Evolutionary conservation across 371 early-diverging fungal genomes (phyloP).

Genomic region (Mycotypha africana): DNA sequence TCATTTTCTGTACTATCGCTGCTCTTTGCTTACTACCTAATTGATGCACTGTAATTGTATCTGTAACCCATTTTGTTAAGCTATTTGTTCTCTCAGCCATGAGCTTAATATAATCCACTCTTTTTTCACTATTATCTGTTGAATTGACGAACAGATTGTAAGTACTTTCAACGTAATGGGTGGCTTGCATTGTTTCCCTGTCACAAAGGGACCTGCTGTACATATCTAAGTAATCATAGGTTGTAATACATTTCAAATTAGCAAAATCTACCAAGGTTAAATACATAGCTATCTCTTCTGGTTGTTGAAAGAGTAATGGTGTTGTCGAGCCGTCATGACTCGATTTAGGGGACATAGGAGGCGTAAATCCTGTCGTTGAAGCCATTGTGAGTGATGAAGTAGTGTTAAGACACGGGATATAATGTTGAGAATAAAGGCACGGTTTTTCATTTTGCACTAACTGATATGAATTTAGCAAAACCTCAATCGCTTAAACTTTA

Average conservation of each 20-base stretch:
- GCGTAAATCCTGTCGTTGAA: too few relatives aligned
- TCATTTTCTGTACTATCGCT: conserved; percentile 22
- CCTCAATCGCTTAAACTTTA: too few relatives aligned
- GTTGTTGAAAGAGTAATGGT: neutral
- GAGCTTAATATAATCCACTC: conserved; percentile 23
- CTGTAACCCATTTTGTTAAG: conserved; percentile 30
- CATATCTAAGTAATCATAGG: conserved; percentile 30
- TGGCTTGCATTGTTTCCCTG: too few relatives aligned
- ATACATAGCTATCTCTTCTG: conserved; percentile 30
- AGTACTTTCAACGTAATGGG: too few relatives aligned
- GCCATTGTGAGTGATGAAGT: too few relatives aligned
- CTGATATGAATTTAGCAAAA: too few relatives aligned
- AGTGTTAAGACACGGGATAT: conserved; percentile 16
- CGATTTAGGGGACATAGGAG: conserved; percentile 31
- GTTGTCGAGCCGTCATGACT: neutral
- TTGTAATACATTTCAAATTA: conserved; percentile 33
- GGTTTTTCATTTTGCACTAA: conserved; percentile 6
- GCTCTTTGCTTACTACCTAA: conserved; percentile 16
- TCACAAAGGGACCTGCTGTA: too few relatives aligned
- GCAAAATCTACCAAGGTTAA: conserved; percentile 41
- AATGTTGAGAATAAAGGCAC: conserved; percentile 17
- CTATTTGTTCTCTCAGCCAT: conserved; percentile 39
- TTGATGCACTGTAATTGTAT: conserved; percentile 16
- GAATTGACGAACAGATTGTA: too few relatives aligned
- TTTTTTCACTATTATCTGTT: neutral